Base-by-base conservation (phyloP, 768 basidiomycete species). In the Boletus patriciae region DNA sequence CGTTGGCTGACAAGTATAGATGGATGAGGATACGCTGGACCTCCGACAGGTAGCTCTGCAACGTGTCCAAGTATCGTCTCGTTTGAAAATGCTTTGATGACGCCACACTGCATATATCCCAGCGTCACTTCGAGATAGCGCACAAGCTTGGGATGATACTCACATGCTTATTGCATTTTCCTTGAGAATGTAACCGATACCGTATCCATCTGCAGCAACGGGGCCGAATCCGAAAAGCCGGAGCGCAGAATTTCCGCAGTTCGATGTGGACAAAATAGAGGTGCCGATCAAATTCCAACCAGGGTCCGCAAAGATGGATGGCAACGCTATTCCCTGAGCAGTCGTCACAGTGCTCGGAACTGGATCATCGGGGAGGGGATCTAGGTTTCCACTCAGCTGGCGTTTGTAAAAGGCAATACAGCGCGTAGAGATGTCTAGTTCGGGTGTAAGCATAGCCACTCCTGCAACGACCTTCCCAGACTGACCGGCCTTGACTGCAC, bases 131-230 rank as follows among this genome's bases (percentile, higher is more conserved):
- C 25, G 41, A 57, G 46, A 34, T 46, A 58, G 33, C 46, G 27
- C 19, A 21, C 40, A 23, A 3, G 36, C 44, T 15, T 36, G 23
- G 19, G 19, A 49, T 9, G 16, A 51, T 5, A 71, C 86, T 23
- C 72, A 91, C 88, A 97, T 78, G 16, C 89, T 92, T 50, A 96
- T 82, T 3, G 87, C 88, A 59, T 95, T 88, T 62, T 97, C 94
- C 74, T 98, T 98, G 79, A 99, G 97, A 71, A 99, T 99, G 68
- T 98, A 99, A 21, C 96, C 96, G 59, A 98, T 88, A 6, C 96
- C 96, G 66, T 93, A 96, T 1, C 96, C 96, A 62, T 97, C 94
- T 19, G 90, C 89, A 2, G 94, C 90, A 55, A 95, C 94, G 4
- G 95, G 93, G 0, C 95, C 96, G 66, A 98, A 99, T 8, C 95